These are phyloP conservation scores for Paralagenidium karlingii DNA, from an alignment of 352 stramenopile species.

Conservation along the genomic window DNA sequence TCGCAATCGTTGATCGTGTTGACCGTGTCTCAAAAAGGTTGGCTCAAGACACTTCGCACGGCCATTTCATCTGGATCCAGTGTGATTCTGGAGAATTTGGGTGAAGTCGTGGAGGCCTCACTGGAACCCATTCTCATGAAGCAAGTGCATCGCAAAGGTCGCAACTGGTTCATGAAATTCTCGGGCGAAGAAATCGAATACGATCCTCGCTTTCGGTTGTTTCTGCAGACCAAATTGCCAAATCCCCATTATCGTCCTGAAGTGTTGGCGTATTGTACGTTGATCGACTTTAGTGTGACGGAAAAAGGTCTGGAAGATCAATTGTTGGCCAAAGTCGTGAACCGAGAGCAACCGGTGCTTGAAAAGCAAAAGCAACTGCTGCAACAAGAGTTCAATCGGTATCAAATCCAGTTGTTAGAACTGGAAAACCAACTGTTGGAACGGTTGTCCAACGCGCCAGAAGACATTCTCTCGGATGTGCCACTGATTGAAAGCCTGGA, in stretches of 20 bases:
- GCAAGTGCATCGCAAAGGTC: constrained; percentile 80
- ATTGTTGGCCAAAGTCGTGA: constrained; percentile 80
- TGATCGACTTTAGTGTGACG: constrained; percentile 93
- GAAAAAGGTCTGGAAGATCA: constrained; percentile 85
- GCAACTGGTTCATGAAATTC: constrained; percentile 80
- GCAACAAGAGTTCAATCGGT: constrained; percentile 83
- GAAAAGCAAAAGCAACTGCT: constrained; percentile 84
- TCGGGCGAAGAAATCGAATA: constrained; percentile 85
- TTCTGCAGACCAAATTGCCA: constrained; percentile 84
- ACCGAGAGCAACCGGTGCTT: constrained; percentile 80
- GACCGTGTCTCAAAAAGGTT: constrained; percentile 61
- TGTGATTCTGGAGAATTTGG: constrained; percentile 87
- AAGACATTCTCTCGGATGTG: constrained; percentile 87
- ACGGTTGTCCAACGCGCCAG: constrained; percentile 82
- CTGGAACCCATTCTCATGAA: constrained; percentile 85
- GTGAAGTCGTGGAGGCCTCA: constrained; percentile 73
- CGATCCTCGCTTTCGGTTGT: constrained; percentile 78
- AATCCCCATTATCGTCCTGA: constrained; percentile 90
- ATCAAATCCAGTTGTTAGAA: constrained; percentile 86
- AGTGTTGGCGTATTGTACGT: constrained; percentile 85
- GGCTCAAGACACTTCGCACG: constrained; percentile 56
- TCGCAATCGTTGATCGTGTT: constrained; percentile 61
- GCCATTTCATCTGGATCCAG: constrained; percentile 63
- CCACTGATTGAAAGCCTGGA: constrained; percentile 88
- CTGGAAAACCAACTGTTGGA: constrained; percentile 86